phyloP scores from a whole-genome alignment of 805 yeast genomes.

The Sugiyamaella chiloensis region DNA sequence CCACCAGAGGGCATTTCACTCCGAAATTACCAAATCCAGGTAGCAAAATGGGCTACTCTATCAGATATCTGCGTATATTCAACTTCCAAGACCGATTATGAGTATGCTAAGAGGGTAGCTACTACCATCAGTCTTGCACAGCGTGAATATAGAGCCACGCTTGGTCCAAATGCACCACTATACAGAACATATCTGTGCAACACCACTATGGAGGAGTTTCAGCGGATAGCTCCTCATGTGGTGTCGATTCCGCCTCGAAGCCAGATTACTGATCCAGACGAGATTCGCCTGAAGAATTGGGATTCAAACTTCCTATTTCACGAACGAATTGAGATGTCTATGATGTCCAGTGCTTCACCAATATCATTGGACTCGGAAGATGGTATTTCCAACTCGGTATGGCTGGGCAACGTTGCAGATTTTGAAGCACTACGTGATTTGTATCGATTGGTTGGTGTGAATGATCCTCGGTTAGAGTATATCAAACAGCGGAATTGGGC shows the following conservation, averaged over 20 bases:
- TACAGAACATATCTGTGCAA: conserved; percentile 24
- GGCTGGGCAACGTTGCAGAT: conserved; percentile 85
- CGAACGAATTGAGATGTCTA: conserved; percentile 79
- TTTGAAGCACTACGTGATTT: conserved; percentile 29
- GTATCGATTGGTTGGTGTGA: conserved; percentile 2
- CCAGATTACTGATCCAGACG: conserved; percentile 20
- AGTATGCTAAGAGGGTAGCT: conserved; percentile 18
- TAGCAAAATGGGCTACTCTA: conserved; percentile 69
- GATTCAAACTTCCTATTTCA: conserved; percentile 55
- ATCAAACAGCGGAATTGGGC: conserved; percentile 29
- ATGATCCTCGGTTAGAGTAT: conserved; percentile 4
- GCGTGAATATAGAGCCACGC: conserved; percentile 17
- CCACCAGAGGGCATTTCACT: conserved; percentile 72
- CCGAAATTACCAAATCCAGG: conserved; percentile 83
- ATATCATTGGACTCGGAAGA: neutral
- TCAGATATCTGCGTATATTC: conserved; percentile 79
- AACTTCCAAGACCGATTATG: conserved; percentile 38
- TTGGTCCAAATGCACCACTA: conserved; percentile 10
- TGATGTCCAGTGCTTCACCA: conserved; percentile 76
- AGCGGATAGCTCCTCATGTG: conserved; percentile 23
- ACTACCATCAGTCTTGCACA: conserved; percentile 21
- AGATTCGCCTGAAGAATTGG: conserved; percentile 29
- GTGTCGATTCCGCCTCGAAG: conserved; percentile 25
- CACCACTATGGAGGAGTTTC: conserved; percentile 20
- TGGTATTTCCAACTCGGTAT: conserved; percentile 51